These are phyloP conservation scores for Biscutella laevigata DNA, from an alignment of 441 rosid genomes.

Conservation along the genomic window DNA sequence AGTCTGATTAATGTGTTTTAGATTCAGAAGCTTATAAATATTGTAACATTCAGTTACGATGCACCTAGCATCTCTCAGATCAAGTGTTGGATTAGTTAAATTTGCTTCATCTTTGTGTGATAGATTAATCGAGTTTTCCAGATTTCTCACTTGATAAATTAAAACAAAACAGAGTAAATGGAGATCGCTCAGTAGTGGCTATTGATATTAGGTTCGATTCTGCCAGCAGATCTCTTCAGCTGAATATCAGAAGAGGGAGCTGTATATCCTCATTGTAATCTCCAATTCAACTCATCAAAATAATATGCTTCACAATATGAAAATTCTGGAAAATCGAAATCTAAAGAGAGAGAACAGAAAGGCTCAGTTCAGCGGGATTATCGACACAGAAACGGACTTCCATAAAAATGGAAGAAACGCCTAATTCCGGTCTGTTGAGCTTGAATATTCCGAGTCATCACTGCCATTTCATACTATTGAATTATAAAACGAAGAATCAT, in stretches of 20 bases:
- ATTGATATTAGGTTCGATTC: slow-evolving; percentile 67
- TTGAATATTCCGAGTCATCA: slow-evolving; percentile 77
- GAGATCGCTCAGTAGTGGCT: slow-evolving; percentile 64
- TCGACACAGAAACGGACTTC: slow-evolving; percentile 64
- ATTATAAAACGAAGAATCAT: too few species aligned
- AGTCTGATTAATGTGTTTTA: too few species aligned
- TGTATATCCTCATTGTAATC: slow-evolving; percentile 50
- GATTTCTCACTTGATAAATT: too few species aligned
- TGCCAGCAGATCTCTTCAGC: slow-evolving; percentile 66
- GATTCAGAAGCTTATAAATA: slow-evolving; percentile 53
- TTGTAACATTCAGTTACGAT: slow-evolving; percentile 36
- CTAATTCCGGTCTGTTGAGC: slow-evolving; percentile 95
- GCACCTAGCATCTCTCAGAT: slow-evolving; percentile 39
- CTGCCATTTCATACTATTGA: too few species aligned
- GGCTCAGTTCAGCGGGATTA: slow-evolving; percentile 80
- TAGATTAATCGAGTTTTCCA: too few species aligned
- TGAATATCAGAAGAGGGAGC: slow-evolving; percentile 72
- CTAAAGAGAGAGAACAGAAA: background rate
- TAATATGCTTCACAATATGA: too few species aligned
- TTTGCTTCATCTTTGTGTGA: slow-evolving; percentile 50
- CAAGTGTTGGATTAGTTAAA: slow-evolving; percentile 72
- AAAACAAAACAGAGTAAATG: too few species aligned
- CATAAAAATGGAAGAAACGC: slow-evolving; percentile 13
- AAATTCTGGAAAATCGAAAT: too few species aligned
- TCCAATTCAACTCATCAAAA: slow-evolving; percentile 5